Evolutionary conservation across 306 rosid species (phyloP).

Genomic region (Casuarina glauca): DNA sequence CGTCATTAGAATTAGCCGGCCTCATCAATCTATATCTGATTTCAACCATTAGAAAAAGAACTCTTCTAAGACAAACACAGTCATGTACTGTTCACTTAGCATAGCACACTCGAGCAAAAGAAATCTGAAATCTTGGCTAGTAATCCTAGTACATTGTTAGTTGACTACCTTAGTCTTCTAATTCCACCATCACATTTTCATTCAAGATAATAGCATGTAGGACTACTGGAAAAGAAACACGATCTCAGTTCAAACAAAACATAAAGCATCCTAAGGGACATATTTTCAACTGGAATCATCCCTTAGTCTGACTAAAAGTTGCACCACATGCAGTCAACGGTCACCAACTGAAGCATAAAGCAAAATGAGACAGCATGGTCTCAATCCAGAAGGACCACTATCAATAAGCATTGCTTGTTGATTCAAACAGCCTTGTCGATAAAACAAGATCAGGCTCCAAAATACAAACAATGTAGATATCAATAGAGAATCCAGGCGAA

Average conservation of each 20-base stretch:
- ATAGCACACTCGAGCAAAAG: background rate
- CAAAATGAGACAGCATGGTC: background rate
- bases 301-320: background rate
- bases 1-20: background rate
- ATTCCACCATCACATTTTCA: background rate
- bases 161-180: background rate
- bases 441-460: background rate
- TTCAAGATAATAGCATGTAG: background rate
- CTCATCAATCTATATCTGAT: background rate
- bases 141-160: background rate
- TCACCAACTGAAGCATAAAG: background rate
- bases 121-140: conserved; percentile 16
- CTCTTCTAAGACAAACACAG: background rate
- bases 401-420: background rate
- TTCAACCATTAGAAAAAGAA: background rate
- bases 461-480: background rate
- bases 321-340: background rate
- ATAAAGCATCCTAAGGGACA: background rate
- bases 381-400: background rate
- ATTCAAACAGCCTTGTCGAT: background rate
- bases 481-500: background rate
- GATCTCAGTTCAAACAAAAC: background rate
- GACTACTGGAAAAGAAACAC: background rate
- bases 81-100: background rate
- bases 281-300: background rate